Base-by-base conservation (phyloP, 371 early-diverging fungal species). In the Rhizopus delemar region DNA sequence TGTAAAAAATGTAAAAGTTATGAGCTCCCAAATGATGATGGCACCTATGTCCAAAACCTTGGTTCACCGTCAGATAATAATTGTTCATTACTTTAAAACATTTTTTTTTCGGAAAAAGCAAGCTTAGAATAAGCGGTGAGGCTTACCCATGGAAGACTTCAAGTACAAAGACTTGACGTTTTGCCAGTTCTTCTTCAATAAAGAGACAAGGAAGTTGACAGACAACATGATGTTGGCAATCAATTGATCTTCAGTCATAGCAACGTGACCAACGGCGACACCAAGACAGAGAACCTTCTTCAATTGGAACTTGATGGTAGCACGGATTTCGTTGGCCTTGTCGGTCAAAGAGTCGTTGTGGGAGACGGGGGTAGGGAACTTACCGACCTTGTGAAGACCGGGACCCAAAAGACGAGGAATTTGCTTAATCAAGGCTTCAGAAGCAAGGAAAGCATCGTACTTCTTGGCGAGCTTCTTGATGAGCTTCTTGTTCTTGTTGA, bases 141-240 rank as follows among this genome's bases (percentile, higher is more conserved):
- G 95, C 83, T 91, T 91, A 84, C 97, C 96, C 95, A 98, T 98
- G 74, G 95, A 86, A 68, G 91, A 89, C 93, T 99, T 99, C 86
- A 99, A 87, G 93, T 88, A 94, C 75, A 99, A 88, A 69, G 97
- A 94, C 86, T 92, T 92, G 84, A 98, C 93, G 93, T 97, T 99
- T 86, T 98, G 97, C 95, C 96, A 95, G 88, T 96, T 90, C 90
- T 98, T 99, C 94, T 99, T 98, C 66, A 98, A 86, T 65, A 98
- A 85, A 48, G 97, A 96, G 60, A 97, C 93, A 73, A 99, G 83
- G 86, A 97, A 95, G 90, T 96, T 97, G 88, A 98, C 86, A 66
- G 96, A 85, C 87, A 95, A 84, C 95, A 96, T 96, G 81, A 93
- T 92, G 94, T 99, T 99, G 78, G 92, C 86, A 70, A 94, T 83